Evolutionary conservation across 805 yeast genomes (phyloP), one percentile per base, ranked within the genome.

Genomic region (Cyberlindnera mrakii): DNA sequence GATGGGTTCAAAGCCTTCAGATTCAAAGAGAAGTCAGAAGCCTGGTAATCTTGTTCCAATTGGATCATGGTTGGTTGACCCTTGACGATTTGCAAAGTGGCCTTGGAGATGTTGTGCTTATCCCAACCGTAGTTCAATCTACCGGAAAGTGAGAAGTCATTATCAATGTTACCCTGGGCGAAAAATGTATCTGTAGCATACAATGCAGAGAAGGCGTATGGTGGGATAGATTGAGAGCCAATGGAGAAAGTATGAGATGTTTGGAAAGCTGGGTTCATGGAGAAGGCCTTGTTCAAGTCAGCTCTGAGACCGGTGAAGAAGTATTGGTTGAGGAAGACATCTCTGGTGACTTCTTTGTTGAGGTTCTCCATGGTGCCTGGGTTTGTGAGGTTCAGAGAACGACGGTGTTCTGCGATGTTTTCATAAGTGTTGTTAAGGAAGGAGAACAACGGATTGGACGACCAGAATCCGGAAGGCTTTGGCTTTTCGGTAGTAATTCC

Each of bases 281-380:
- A 70, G 62, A 93, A 88, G 13, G 90, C 87, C 75, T 91, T 91
- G 71, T 87, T 85, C 57, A 93, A 77, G 66, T 93, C 99, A 45
- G 98, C 99, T 64, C 96, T 85, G 60, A 93, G 76, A 46, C 99
- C 99, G 33, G 96, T 83, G 75, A 91, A 91, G 67, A 83, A 81
- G 71, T 86, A 85, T 63, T 89, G 95, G 60, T 77, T 80, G 57
- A 89, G 75, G 63, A 93, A 88, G 29, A 91, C 97, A 62, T 91
- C 98, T 67, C 90, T 83, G 50, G 90, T 72, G 46, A 89, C 97
- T 70, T 93, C 99, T 70, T 87, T 86, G 71, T 82, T 83, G 65
- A 91, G 72, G 71, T 88, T 87, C 72, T 90, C 98, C 65, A 88
- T 79, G 51, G 96, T 84, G 54, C 98, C 98, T 45, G 99, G 99